Base-by-base conservation (phyloP, 75 land plant genomes). In the Picea sitchensis region DNA sequence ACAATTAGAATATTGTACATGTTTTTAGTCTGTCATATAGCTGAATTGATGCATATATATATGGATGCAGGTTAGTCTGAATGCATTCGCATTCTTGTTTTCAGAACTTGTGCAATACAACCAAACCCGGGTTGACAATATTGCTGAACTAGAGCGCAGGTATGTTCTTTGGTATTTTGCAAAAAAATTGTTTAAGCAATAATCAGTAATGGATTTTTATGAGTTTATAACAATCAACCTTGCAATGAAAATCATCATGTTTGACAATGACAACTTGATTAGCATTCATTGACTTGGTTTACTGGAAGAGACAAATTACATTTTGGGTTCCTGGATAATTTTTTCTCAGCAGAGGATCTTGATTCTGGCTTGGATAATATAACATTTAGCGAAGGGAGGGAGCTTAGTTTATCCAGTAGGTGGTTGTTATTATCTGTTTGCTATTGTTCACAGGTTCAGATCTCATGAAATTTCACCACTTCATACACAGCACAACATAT, bases 51-150 rank as follows among this genome's bases (percentile, higher is more conserved):
- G 44, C 38, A 41, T 18, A n/a, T 47, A 26, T 9, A 31, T 47
- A 26, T 60, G 14, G 41, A 73, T 86, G 82, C 95, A 95, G 99
- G 99, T 96, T 23, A 96, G 99, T 77, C 80, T 96, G 87, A 96
- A 94, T 85, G 99, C 95, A 21, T 94, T 96, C 81, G 89, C 99
- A 11, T 96, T 95, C 85, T 78, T 96, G 85, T 96, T 96, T 75
- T 96, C 99, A 8, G 98, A 96, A 86, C 84, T 96, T 60, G 98
- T 96, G 75, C 99, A 96, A 87, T 96, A 96, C 85, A 96, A 92
- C 81, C 99, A 96, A 82, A 91, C 92, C 0, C 93, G 89, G 17
- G 99, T 96, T n/a, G 98, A 96, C 80, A 96, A 96, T 61, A 95
- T 96, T 79, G 89, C 93, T 13, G 99, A 96, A 64, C 79, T 96